A percentile compares a stretch with the other conserved stretches of the same genome.
Evolutionary conservation across 2,329 filamentous ascomycete species (phyloP).

Genomic region (Phialophora tarda): DNA sequence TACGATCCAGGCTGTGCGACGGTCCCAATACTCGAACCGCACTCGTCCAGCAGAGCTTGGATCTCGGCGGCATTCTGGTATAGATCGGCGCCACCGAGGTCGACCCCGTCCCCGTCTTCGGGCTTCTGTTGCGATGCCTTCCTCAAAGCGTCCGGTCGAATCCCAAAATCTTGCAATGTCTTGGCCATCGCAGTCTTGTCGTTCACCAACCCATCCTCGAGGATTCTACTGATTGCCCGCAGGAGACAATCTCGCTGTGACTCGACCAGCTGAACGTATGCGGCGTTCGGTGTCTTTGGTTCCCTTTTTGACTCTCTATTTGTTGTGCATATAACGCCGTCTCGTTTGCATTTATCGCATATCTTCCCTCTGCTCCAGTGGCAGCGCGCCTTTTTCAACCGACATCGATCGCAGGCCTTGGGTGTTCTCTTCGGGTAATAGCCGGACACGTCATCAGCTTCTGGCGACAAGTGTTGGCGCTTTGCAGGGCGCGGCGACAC

Average conservation of each 20-base stretch:
- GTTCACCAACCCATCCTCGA: conserved; percentile 11
- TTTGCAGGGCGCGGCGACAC: conserved; percentile 14
- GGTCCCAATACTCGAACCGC: not conserved
- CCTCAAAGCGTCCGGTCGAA: conserved; percentile 12
- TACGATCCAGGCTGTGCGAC: not conserved
- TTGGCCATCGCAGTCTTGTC: conserved; percentile 14
- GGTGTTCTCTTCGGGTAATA: conserved; percentile 31
- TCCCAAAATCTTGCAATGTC: conserved; percentile 18
- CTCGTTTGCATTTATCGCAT: conserved; percentile 17
- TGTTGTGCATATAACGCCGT: conserved; percentile 18
- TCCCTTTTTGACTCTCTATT: conserved; percentile 22
- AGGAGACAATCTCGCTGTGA: conserved; percentile 25
- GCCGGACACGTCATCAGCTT: conserved; percentile 20
- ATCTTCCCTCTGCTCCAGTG: conserved; percentile 14
- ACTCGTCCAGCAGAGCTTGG: conserved; percentile 5
- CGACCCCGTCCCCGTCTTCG: not conserved
- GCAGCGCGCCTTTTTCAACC: conserved; percentile 27
- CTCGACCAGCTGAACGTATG: conserved; percentile 27
- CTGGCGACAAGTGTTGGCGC: conserved; percentile 15
- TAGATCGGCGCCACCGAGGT: not conserved
- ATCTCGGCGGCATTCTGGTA: conserved; percentile 11
- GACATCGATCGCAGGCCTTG: conserved; percentile 30
- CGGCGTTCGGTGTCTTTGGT: conserved; percentile 22
- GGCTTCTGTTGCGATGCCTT: conserved; percentile 9
- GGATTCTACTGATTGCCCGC: conserved; percentile 11